These are phyloP conservation scores for Leavenworthia alabamica DNA, from an alignment of 345 rosid species.

Conservation along the genomic window DNA sequence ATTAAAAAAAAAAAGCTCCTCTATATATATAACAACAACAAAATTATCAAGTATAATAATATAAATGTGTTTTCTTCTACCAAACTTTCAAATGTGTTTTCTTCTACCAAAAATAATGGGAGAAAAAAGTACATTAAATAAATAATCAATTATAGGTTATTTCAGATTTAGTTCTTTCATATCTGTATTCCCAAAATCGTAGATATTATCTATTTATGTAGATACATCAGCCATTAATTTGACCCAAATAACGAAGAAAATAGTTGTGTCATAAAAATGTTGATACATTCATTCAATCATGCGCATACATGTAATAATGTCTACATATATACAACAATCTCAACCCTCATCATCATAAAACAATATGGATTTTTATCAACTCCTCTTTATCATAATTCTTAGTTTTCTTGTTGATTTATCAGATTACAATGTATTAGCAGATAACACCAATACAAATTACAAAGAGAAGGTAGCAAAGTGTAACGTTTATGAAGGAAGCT, in stretches of 20 bases:
- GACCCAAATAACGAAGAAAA: no score
- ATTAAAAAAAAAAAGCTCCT: no score
- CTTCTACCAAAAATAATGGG: no score
- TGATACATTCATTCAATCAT: background rate
- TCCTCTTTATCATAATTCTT: constrained; percentile 1
- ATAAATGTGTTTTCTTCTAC: no score
- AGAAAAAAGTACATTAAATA: no score
- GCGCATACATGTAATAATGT: background rate
- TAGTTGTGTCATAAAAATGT: no score
- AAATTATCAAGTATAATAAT: no score
- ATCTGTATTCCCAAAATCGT: background rate
- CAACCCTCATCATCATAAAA: background rate
- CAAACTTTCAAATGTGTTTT: no score
- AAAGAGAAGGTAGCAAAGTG: constrained; percentile 18
- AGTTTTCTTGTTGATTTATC: constrained; percentile 15
- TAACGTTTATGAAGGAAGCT: constrained; percentile 38
- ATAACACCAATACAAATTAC: background rate
- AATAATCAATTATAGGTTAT: no score
- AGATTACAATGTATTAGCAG: constrained; percentile 11
- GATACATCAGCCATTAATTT: background rate
- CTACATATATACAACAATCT: background rate
- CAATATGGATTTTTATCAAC: background rate
- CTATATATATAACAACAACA: no score
- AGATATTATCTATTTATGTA: constrained; percentile 6
- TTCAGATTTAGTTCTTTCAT: no score